Base-by-base conservation (phyloP, 805 yeast species). In the Komagataella kurtzmanii region DNA sequence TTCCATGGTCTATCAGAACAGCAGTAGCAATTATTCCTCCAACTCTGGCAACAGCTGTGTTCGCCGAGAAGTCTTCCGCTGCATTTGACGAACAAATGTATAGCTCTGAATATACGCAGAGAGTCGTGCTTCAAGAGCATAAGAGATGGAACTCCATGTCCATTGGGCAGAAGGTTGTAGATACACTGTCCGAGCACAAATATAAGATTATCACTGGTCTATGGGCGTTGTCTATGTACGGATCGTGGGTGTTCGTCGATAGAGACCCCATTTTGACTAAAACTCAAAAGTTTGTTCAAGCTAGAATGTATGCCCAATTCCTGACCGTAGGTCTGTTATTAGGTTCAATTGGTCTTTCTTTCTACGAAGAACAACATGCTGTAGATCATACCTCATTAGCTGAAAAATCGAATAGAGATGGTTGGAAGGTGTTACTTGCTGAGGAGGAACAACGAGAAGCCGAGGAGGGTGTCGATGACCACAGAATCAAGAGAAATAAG, bases 271-370 rank as follows among this genome's bases (percentile, higher is more conserved):
- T 81, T 63, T 76, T 88, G 83, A 77, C 87, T 51, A 76, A 73
- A 56, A 69, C 93, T 4, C 95, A 88, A 69, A 88, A 85, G 65
- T 79, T 85, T 49, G 93, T 85, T 40, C 90, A 84, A 63, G 95
- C 95, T 36, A 81, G 95, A 77, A 87, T 87, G 85, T 87, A 87
- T 63, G 95, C 95, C 8, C 95, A 88, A 66, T 86, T 84, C 56
- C 67, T 85, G 51, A 85, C 95, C 1, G 89, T 88, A 51, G 76
- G 76, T 8, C 68, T 87, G 55, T 68, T 87, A 56, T 66, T 87
- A 51, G 88, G 81, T 19, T 79, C 93, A 0, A 75, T 88, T 60
- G 80, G 81, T 50, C 67, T 83, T 57, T 73, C 82, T 47, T 75
- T 81, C 67, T 82, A 79, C 56, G 88, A 84, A 58, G 80, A 77